Conservation (phyloP, 169 alveolate genomes). For the Plasmodium fragile region DNA sequence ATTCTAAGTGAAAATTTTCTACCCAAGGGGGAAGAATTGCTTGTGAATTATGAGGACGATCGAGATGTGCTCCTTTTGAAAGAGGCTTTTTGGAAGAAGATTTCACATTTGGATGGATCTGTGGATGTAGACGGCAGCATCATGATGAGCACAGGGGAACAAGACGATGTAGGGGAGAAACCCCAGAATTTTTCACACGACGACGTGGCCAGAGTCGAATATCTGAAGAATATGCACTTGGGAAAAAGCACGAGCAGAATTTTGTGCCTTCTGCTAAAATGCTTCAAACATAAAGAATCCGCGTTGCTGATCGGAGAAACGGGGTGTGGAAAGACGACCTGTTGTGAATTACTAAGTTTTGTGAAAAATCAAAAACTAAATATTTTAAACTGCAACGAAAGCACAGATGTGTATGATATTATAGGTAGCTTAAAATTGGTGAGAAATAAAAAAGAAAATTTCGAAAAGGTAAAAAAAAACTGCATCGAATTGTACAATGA, state of each 20-base stretch:
- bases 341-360: slow-evolving; percentile 93
- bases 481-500: slow-evolving; percentile 67
- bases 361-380: slow-evolving; percentile 78
- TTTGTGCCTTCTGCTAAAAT: slow-evolving; percentile 92
- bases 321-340: slow-evolving; percentile 99
- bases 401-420: slow-evolving; percentile 97
- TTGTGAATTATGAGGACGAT: slow-evolving; percentile 17
- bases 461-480: slow-evolving; percentile 47
- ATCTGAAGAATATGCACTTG: slow-evolving; percentile 77
- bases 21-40: slow-evolving; percentile 2
- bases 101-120: background rate
- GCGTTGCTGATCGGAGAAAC: slow-evolving; percentile 99
- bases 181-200: slow-evolving; percentile 42
- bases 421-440: slow-evolving; percentile 95
- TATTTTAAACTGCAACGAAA: slow-evolving; percentile 96
- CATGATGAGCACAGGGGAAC: background rate
- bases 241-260: slow-evolving; percentile 87
- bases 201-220: slow-evolving; percentile 47
- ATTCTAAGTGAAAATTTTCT: slow-evolving; percentile 80
- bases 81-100: slow-evolving; percentile 13
- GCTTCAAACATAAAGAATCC: slow-evolving; percentile 95
- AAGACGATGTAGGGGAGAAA: background rate
- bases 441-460: slow-evolving; percentile 78
- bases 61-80: slow-evolving; percentile 19
- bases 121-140: background rate